Conservation (phyloP, 768 basidiomycete genomes). For the Leucosporidium yakuticum region DNA sequence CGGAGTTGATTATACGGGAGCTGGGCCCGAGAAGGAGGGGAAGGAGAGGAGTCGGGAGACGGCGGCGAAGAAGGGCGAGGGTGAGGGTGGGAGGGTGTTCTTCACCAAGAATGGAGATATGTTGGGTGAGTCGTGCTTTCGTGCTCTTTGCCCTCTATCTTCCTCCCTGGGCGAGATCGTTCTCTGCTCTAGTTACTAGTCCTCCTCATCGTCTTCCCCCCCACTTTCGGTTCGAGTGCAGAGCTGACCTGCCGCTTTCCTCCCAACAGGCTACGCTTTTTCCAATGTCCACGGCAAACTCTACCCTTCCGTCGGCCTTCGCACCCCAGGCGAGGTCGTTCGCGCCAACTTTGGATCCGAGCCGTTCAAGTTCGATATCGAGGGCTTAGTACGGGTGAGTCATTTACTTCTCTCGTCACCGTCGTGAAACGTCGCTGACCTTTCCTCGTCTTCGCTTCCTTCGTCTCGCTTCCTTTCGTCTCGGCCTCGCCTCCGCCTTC, state of each 20-base stretch:
- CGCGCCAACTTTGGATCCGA: constrained; percentile 83
- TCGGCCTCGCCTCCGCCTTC: background rate
- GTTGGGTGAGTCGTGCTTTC: constrained; percentile 33
- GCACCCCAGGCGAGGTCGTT: constrained; percentile 68
- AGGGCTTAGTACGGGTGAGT: constrained; percentile 58
- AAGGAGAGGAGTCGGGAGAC: constrained; percentile 1
- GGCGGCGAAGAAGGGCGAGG: constrained; percentile 10
- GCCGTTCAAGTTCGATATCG: constrained; percentile 84
- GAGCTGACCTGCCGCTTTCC: too few relatives aligned
- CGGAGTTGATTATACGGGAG: constrained; percentile 67
- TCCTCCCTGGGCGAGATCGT: background rate
- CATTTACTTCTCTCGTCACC: too few relatives aligned
- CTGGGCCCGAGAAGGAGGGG: constrained; percentile 5
- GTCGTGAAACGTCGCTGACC: background rate
- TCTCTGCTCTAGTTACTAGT: background rate
- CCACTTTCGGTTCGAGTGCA: too few relatives aligned
- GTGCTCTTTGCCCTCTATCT: too few relatives aligned
- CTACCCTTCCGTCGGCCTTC: constrained; percentile 83
- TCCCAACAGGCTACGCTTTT: constrained; percentile 35
- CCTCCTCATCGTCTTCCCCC: background rate
- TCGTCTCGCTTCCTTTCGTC: background rate
- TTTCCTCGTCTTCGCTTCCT: background rate
- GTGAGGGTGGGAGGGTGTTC: constrained; percentile 58
- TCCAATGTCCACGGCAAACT: constrained; percentile 53
- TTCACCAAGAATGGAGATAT: constrained; percentile 78